Evolutionary conservation across 257 asterid genomes (phyloP), one percentile per base, ranked within the genome.

Genomic region (Eucommia ulmoides): DNA sequence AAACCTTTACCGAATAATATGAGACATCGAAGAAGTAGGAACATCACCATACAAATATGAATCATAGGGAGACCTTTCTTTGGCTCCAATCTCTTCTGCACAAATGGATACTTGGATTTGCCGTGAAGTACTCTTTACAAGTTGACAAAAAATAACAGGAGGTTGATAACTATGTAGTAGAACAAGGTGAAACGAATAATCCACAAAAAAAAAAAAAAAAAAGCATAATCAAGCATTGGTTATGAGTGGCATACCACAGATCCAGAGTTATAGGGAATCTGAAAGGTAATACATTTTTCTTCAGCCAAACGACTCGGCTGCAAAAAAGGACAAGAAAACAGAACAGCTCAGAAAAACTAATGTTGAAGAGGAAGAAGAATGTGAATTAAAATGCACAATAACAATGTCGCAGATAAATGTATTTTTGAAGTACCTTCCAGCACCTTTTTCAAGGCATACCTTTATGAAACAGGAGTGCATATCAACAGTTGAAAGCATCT

Each of bases 401-500:
- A n/a, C n/a, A n/a, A n/a, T n/a, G n/a, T n/a, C n/a, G n/a, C n/a
- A n/a, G n/a, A n/a, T n/a, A n/a, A n/a, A n/a, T n/a, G n/a, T n/a
- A n/a, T n/a, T n/a, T n/a, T n/a, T n/a, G n/a, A n/a, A n/a, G n/a
- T n/a, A n/a, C n/a, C n/a, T n/a, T n/a, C n/a, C n/a, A n/a, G n/a
- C n/a, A n/a, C n/a, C n/a, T 38, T 21, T 29, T 2, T 35, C 2
- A 18, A 42, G 24, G 25, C 22, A 20, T 74, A 91, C 99, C 94
- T 78, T 81, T 74, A 87, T 60, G 58, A 75, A 66, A 75, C 80
- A 81, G 45, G 99, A 78, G 67, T 65, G 81, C 77, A 91, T 63
- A 65, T 87, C 93, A 55, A 83, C 94, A 20, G 85, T 81, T 3
- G 81, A 83, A 50, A 81, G 69, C 80, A 82, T 86, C 84, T 83